phyloP scores from a whole-genome alignment of 2,329 filamentous ascomycete species.

The Calonectria naviculata region DNA sequence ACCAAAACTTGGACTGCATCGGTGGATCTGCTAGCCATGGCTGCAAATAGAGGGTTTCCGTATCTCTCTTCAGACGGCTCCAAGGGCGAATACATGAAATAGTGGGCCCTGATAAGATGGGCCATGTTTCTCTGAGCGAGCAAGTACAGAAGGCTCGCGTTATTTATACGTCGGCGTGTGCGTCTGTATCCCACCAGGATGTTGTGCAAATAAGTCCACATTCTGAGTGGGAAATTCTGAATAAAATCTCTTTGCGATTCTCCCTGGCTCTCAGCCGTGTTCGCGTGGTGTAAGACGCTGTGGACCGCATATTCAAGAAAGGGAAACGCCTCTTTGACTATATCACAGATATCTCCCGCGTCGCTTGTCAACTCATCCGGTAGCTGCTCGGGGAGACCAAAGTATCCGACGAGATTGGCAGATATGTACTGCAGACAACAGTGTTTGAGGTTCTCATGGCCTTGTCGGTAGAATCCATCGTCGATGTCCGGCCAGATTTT shows the following conservation, averaged over 20 bases:
- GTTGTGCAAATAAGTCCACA: not conserved
- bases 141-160: slow-evolving; percentile 13
- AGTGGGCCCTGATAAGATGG: not conserved
- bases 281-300: slow-evolving; percentile 21
- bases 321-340: not conserved
- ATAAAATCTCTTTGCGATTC: not conserved
- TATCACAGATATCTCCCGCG: not conserved
- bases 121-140: slow-evolving; percentile 23
- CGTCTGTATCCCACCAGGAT: not conserved
- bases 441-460: slow-evolving; percentile 14
- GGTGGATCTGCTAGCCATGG: slow-evolving; percentile 13
- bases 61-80: slow-evolving; percentile 15
- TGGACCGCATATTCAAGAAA: slow-evolving; percentile 27
- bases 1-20: not conserved
- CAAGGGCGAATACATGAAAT: accelerated
- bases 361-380: not conserved
- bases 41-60: slow-evolving; percentile 19
- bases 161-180: not conserved
- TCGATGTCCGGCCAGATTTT: slow-evolving; percentile 29
- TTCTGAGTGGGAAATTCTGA: accelerated
- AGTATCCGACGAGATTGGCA: not conserved
- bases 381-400: not conserved
- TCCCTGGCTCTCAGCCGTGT: not conserved
- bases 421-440: slow-evolving; percentile 23
- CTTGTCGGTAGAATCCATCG: not conserved